Conservation (phyloP, 495 filamentous ascomycete species). For the Xylaria scruposa region DNA sequence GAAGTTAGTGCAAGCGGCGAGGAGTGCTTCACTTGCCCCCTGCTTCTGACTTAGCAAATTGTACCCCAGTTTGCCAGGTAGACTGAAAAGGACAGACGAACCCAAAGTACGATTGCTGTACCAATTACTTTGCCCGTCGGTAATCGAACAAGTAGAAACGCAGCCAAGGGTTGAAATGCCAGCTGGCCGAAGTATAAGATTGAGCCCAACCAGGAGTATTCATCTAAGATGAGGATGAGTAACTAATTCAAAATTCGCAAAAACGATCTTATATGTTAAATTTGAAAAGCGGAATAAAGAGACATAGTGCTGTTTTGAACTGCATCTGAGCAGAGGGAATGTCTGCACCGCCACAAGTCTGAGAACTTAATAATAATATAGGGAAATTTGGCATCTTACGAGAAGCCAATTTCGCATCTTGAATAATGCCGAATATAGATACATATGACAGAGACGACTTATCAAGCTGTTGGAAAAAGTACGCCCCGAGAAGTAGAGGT, state of each 20-base stretch:
- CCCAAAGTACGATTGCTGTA: slow-evolving; percentile 49
- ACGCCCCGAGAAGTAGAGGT: slow-evolving; percentile 57
- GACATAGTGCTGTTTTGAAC: neutral
- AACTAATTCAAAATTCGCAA: neutral
- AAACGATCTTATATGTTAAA: neutral
- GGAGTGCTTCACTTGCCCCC: slow-evolving; percentile 46
- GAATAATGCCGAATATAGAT: slow-evolving; percentile 61
- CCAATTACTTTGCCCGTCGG: slow-evolving; percentile 53
- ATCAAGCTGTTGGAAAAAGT: slow-evolving; percentile 63
- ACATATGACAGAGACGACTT: slow-evolving; percentile 59
- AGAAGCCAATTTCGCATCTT: slow-evolving; percentile 56
- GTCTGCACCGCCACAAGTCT: too few species aligned
- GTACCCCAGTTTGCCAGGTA: neutral
- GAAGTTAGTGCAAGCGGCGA: slow-evolving; percentile 53
- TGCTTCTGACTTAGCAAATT: slow-evolving; percentile 14
- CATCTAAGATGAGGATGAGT: slow-evolving; percentile 21
- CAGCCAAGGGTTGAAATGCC: slow-evolving; percentile 52
- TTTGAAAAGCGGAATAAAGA: too few species aligned
- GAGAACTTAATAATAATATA: too few species aligned
- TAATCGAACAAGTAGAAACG: slow-evolving; percentile 58
- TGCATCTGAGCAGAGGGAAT: too few species aligned
- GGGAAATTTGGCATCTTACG: neutral
- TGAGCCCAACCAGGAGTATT: slow-evolving; percentile 58
- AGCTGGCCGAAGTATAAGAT: slow-evolving; percentile 54
- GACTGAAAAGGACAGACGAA: neutral